Evolutionary conservation across 2,329 filamentous ascomycete genomes (phyloP).

Genomic region (Pezicula carpinea): DNA sequence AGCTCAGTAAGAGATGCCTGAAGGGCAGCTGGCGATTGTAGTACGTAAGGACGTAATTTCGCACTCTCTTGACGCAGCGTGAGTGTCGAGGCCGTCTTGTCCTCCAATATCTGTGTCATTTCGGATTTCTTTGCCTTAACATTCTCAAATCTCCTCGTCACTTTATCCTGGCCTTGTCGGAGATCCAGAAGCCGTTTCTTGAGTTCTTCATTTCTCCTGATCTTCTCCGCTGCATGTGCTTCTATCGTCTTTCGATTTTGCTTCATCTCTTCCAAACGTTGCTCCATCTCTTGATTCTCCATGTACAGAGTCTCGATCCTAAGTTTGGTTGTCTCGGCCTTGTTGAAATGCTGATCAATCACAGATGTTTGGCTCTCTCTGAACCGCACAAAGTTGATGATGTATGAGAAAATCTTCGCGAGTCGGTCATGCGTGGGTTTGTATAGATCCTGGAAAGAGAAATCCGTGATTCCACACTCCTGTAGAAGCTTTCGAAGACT

Average conservation of each 20-base stretch:
- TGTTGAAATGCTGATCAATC: conserved; percentile 93
- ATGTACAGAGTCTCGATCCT: conserved; percentile 81
- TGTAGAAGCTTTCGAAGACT: conserved; percentile 73
- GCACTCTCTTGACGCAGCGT: conserved; percentile 77
- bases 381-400: conserved; percentile 98
- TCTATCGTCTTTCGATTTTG: conserved; percentile 78
- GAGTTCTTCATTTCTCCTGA: conserved; percentile 78
- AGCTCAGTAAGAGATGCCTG: conserved; percentile 80
- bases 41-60: conserved; percentile 86
- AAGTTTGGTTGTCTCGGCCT: conserved; percentile 77
- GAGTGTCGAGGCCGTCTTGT: conserved; percentile 65
- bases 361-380: conserved; percentile 85
- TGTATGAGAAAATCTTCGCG: conserved; percentile 92
- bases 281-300: conserved; percentile 84
- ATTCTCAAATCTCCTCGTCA: conserved; percentile 77
- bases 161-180: conserved; percentile 74
- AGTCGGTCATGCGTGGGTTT: conserved; percentile 85
- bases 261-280: conserved; percentile 73
- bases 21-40: conserved; percentile 79
- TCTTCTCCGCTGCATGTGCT: conserved; percentile 76
- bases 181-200: conserved; percentile 79
- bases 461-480: conserved; percentile 90
- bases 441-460: conserved; percentile 88
- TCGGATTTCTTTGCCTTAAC: conserved; percentile 76
- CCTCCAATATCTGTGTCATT: conserved; percentile 67